phyloP scores from a whole-genome alignment of 2,329 filamentous ascomycete species.

The Pseudonectria buxi region DNA sequence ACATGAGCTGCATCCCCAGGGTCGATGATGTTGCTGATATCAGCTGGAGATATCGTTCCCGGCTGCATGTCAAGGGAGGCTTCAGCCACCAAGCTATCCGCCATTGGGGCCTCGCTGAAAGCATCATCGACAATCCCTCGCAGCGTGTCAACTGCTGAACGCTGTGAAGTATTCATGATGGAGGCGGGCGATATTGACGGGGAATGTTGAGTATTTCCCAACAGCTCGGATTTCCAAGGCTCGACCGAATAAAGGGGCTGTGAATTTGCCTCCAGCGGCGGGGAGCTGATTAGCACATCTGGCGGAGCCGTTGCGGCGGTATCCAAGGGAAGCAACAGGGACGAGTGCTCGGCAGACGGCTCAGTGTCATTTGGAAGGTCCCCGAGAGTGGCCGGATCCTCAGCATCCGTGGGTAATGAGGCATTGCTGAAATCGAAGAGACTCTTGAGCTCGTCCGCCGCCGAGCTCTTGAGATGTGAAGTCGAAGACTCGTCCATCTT shows the following conservation, averaged over 20 bases:
- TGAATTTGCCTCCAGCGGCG: slow-evolving; percentile 10
- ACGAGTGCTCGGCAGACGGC: background rate
- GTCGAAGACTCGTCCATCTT: slow-evolving; percentile 14
- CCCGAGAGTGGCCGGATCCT: slow-evolving; percentile 6
- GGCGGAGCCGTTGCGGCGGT: slow-evolving; percentile 1
- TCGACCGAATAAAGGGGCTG: slow-evolving; percentile 14
- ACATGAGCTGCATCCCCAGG: slow-evolving; percentile 14
- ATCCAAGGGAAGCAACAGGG: background rate
- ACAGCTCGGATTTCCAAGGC: slow-evolving; percentile 19
- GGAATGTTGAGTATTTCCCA: slow-evolving; percentile 14
- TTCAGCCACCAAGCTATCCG: slow-evolving; percentile 14
- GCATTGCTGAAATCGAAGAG: slow-evolving; percentile 18
- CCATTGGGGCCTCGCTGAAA: slow-evolving; percentile 14
- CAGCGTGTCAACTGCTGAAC: slow-evolving; percentile 15
- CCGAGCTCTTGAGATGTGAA: slow-evolving; percentile 9
- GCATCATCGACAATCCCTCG: slow-evolving; percentile 13
- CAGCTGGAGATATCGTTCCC: slow-evolving; percentile 33
- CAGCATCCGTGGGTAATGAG: slow-evolving; percentile 8
- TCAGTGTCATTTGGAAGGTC: slow-evolving; percentile 4
- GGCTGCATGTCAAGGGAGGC: slow-evolving; percentile 16
- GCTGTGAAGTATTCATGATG: slow-evolving; percentile 16
- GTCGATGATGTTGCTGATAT: slow-evolving; percentile 27
- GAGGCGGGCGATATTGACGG: slow-evolving; percentile 22
- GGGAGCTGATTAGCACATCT: slow-evolving; percentile 10
- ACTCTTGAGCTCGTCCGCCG: slow-evolving; percentile 16